Percentiles rank a stretch among this genome's conserved stretches.
Evolutionary conservation across 2,329 filamentous ascomycete genomes (phyloP).

Genomic region (Phyllachora maydis): DNA sequence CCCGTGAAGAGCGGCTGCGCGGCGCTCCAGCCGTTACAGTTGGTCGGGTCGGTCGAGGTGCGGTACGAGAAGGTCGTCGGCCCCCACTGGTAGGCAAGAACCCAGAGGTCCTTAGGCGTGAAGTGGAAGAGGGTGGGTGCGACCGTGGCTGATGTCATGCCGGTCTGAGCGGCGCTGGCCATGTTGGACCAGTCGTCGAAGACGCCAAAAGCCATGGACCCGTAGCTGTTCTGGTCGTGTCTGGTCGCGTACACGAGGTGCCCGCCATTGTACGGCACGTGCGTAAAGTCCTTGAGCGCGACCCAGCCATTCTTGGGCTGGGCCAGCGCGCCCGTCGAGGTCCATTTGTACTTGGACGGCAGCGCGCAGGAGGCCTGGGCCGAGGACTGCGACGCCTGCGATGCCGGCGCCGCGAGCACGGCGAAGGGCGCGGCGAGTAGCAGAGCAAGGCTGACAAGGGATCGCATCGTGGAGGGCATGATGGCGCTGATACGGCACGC

Average conservation of each 20-base stretch:
- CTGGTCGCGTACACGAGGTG: slow-evolving; percentile 38
- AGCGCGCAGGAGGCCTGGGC: too few relatives aligned
- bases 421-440: too few relatives aligned
- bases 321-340: slow-evolving; percentile 26
- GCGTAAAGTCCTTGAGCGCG: slow-evolving; percentile 42
- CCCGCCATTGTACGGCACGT: slow-evolving; percentile 30
- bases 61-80: slow-evolving; percentile 35
- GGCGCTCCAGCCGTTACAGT: slow-evolving; percentile 33
- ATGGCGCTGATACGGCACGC: too few relatives aligned
- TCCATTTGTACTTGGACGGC: slow-evolving; percentile 34
- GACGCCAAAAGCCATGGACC: slow-evolving; percentile 35
- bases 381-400: too few relatives aligned
- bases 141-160: slow-evolving; percentile 23
- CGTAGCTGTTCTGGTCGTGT: slow-evolving; percentile 28
- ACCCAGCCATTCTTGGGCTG: slow-evolving; percentile 29
- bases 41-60: slow-evolving; percentile 35
- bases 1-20: slow-evolving; percentile 34
- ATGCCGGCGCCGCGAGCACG: too few relatives aligned
- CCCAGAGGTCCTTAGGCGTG: slow-evolving; percentile 36
- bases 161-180: slow-evolving; percentile 26
- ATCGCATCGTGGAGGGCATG: too few relatives aligned
- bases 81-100: slow-evolving; percentile 48
- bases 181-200: slow-evolving; percentile 32
- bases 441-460: too few relatives aligned
- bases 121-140: slow-evolving; percentile 46